Evolutionary conservation across 495 filamentous ascomycete species (phyloP), one percentile per base, ranked within the genome.

Genomic region (Sporormia fimetaria): DNA sequence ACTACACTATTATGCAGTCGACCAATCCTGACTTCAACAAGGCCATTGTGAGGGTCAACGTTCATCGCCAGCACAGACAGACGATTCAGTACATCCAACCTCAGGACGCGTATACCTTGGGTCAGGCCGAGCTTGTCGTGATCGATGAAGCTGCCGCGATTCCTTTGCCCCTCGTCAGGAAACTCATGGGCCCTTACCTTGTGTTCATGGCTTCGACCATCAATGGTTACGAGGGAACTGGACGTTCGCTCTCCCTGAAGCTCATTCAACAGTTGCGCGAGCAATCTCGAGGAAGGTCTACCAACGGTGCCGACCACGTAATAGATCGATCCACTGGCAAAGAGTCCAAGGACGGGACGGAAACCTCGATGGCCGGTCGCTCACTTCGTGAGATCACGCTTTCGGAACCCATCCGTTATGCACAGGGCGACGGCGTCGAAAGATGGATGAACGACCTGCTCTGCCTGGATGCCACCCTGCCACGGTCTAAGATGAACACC

Each of bases 201-300:
- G 86, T 96, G 3, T 99, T 99, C 66, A 99, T 99, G 92, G 86
- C 92, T 3, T 96, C 90, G 1, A 99, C 92, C 10, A 94, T 99
- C 63, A 96, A 94, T 55, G 92, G 92, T 37, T 99, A 99, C 57
- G 92, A 99, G 64, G 92, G 92, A 47, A 99, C 92, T 2, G 92
- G 92, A 21, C 74, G 92, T 26, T 95, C 88, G 1, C 69, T 99
- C 1, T 96, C 92, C 3, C 63, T 99, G 28, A 99, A 99, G 63
- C 69, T 99, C 44, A 96, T 99, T 46, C 87, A 95, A 53, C 92
- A 99, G 61, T 75, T 99, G 22, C 79, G 92, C 33, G 90, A 99
- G 52, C 86, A 96, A 55, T 90, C 90, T 14, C 66, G 79, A 44
- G 74, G 76, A 16, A 63, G 61, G 42, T 40, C 51, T 16, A 63